Evolutionary conservation across 2,329 filamentous ascomycete species (phyloP).

Genomic region (Trichoderma aggressivum): DNA sequence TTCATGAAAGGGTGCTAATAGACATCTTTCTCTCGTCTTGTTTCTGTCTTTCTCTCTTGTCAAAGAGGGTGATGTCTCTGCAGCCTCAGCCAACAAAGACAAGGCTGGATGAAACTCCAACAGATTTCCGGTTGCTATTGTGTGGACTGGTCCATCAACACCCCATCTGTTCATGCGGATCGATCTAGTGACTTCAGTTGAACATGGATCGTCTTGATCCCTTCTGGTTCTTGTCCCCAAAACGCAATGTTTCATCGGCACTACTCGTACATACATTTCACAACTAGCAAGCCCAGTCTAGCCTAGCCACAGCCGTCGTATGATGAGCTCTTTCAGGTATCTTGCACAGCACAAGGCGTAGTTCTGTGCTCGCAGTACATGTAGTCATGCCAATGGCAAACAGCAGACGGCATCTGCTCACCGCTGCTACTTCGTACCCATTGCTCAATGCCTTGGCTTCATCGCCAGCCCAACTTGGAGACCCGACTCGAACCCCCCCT

Average conservation of each 20-base stretch:
- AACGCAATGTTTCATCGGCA: not conserved
- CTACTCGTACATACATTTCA: no score
- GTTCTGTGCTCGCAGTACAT: not conserved
- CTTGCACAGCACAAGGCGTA: not conserved
- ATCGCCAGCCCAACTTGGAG: conserved; percentile 5
- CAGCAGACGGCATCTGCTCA: not conserved
- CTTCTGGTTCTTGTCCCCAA: not conserved
- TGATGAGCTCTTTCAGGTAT: not conserved
- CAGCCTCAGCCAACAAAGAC: not conserved
- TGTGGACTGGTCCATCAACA: not conserved
- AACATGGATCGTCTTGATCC: not conserved
- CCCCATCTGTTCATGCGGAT: conserved; percentile 11
- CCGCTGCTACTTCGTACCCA: conserved; percentile 10
- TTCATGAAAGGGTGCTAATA: not conserved
- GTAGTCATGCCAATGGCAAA: not conserved
- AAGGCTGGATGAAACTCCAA: not conserved
- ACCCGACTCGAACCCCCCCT: conserved; percentile 1
- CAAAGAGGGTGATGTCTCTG: not conserved
- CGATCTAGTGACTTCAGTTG: conserved; percentile 6
- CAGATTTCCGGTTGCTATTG: not conserved
- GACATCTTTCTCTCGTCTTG: not conserved
- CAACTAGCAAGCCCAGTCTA: not conserved
- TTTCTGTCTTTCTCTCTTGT: not conserved
- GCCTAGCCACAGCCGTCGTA: not conserved
- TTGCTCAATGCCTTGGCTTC: conserved; percentile 1